phyloP scores from a whole-genome alignment of 176 grass and related monocot genomes.

The Saccharum officinarum region DNA sequence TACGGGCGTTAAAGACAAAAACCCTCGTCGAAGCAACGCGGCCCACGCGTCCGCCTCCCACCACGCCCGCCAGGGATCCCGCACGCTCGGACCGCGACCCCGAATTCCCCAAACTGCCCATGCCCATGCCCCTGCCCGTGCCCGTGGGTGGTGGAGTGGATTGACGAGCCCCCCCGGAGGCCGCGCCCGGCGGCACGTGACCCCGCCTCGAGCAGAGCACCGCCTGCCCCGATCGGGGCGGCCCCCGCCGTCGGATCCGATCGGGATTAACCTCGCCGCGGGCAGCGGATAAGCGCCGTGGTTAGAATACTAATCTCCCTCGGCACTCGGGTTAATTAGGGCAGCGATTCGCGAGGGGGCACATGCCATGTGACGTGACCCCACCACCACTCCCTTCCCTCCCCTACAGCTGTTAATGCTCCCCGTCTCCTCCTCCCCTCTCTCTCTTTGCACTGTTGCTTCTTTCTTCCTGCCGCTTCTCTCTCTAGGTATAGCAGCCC shows the following conservation, averaged over 20 bases:
- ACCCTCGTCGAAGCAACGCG: constrained; percentile 56
- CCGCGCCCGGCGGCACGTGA: constrained; percentile 47
- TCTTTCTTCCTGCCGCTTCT: background rate
- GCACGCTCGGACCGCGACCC: constrained; percentile 56
- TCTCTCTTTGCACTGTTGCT: background rate
- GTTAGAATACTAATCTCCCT: constrained; percentile 26
- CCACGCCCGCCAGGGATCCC: constrained; percentile 31
- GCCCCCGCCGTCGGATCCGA: constrained; percentile 39
- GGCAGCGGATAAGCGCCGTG: constrained; percentile 28
- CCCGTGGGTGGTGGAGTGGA: background rate
- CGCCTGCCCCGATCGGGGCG: constrained; percentile 14
- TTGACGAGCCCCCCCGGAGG: background rate
- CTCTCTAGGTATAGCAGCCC: constrained; percentile 2
- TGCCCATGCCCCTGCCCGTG: background rate
- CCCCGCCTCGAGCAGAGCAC: constrained; percentile 60
- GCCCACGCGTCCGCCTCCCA: constrained; percentile 32
- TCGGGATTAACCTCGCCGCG: constrained; percentile 24
- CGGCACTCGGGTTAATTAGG: constrained; percentile 25
- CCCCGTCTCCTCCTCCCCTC: background rate
- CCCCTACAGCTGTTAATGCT: constrained; percentile 51
- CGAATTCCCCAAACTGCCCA: background rate
- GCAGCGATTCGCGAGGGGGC: constrained; percentile 49
- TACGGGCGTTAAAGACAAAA: constrained; percentile 64
- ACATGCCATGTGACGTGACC: constrained; percentile 80
- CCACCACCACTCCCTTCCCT: constrained; percentile 53